Evolutionary conservation across 129 eudicot species (phyloP).

Genomic region (Centrapalus pauciflorus): DNA sequence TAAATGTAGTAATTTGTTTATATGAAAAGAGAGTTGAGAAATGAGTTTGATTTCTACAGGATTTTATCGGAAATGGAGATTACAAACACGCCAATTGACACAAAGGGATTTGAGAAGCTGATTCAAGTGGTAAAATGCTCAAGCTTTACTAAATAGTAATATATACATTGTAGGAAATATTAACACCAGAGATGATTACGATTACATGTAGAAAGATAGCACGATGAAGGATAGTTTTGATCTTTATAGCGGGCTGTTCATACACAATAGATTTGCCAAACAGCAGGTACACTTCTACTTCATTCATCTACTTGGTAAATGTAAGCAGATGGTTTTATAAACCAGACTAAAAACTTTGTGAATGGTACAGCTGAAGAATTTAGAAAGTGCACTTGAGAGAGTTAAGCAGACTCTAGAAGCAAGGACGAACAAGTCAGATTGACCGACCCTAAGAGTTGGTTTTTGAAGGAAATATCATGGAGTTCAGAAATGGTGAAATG

Average conservation of each 20-base stretch:
- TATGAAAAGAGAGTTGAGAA: no score
- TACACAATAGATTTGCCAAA: conserved; percentile 59
- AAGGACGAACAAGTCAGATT: conserved; percentile 24
- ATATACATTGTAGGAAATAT: neutral
- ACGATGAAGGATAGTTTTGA: conserved; percentile 53
- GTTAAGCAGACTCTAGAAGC: conserved; percentile 42
- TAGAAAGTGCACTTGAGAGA: conserved; percentile 55
- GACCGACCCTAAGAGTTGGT: neutral
- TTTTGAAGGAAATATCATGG: neutral
- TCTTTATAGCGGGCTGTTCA: conserved; percentile 53
- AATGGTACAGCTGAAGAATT: conserved; percentile 35
- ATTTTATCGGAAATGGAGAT: conserved; percentile 53
- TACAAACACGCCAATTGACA: conserved; percentile 58
- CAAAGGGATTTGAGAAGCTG: conserved; percentile 65
- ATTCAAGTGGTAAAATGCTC: conserved; percentile 53
- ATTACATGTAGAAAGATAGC: conserved; percentile 52
- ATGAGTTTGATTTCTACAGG: conserved; percentile 54
- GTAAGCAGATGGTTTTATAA: neutral
- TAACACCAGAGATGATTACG: neutral
- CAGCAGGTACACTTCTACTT: conserved; percentile 36
- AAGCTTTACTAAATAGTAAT: no score
- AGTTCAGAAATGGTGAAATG: no score
- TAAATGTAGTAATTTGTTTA: neutral
- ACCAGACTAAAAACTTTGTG: neutral
- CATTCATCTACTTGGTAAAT: neutral